phyloP scores from a whole-genome alignment of 2,329 filamentous ascomycete species.

The Aspergillus caelatus region DNA sequence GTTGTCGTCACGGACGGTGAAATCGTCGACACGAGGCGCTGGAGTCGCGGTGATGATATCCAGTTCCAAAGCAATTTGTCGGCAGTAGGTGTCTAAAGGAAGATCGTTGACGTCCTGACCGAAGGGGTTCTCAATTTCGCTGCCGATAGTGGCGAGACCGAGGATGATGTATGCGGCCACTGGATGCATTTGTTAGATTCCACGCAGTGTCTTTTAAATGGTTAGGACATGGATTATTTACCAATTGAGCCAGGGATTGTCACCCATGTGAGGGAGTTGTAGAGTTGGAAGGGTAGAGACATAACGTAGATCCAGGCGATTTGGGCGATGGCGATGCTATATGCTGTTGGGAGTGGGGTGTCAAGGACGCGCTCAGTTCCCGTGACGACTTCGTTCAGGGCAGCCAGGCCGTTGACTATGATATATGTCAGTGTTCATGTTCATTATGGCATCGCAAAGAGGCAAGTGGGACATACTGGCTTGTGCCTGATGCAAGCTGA shows the following conservation, averaged over 20 bases:
- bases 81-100: slow-evolving; percentile 74
- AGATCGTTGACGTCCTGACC: slow-evolving; percentile 82
- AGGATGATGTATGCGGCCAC: slow-evolving; percentile 79
- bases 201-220: background rate
- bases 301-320: slow-evolving; percentile 85
- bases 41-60: slow-evolving; percentile 69
- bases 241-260: slow-evolving; percentile 75
- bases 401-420: slow-evolving; percentile 60
- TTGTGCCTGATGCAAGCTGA: slow-evolving; percentile 42
- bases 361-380: slow-evolving; percentile 77
- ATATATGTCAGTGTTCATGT: background rate
- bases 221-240: slow-evolving; percentile 19
- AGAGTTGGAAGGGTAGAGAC: slow-evolving; percentile 79
- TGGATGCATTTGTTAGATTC: slow-evolving; percentile 19
- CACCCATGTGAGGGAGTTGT: slow-evolving; percentile 65
- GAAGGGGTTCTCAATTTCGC: slow-evolving; percentile 84
- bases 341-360: slow-evolving; percentile 80
- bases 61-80: slow-evolving; percentile 72
- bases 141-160: slow-evolving; percentile 73
- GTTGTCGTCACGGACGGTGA: slow-evolving; percentile 42
- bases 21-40: slow-evolving; percentile 55
- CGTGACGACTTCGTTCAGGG: slow-evolving; percentile 72
- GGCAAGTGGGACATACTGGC: slow-evolving; percentile 29
- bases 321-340: slow-evolving; percentile 81
- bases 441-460: background rate